Evolutionary conservation across 306 rosid species (phyloP), one percentile per base, ranked within the genome.

Genomic region (Begonia peltatifolia): DNA sequence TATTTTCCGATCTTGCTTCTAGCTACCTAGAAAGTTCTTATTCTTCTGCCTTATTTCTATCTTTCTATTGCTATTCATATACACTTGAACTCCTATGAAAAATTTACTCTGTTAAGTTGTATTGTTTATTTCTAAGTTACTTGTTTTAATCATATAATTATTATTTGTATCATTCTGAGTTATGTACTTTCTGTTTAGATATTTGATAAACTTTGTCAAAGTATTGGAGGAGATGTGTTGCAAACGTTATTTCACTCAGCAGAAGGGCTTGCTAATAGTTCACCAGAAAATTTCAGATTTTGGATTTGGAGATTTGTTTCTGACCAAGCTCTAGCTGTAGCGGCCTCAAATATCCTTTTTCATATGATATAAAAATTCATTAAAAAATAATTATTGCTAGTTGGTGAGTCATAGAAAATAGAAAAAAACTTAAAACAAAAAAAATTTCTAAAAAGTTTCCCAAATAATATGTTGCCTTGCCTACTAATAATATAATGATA

Each of bases 131-230:
- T 30, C 36, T 30, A 30, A 30, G 36, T 30, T 30, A 30, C 36
- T 30, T 30, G 36, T 30, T 4, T 30, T 30, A 30, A 30, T 30
- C 36, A 30, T 30, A 30, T 30, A 3, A 30, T 30, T 30, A 30
- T 30, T 3, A 30, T 30, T 6, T 30, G 36, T 3, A 30, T 5
- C 3, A 0, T 30, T 30, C 36, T 30, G n/a, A n/a, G n/a, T n/a
- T 0, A 30, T 0, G 1, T 78, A 58, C 58, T 62, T n/a, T 58
- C 59, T 54, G 60, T 79, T 61, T 87, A 90, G 99, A 90, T 90
- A 78, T 90, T 90, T 78, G 99, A 90, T 79, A 90, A 83, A 77
- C 69, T 90, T 54, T 86, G 95, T 64, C 99, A 86, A 81, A 86
- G 77, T 80, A 85, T 90, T 68, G 81, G 74, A 62, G 85, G 84